Base-by-base conservation (phyloP, 805 yeast species). In the Saturnispora saitoi region DNA sequence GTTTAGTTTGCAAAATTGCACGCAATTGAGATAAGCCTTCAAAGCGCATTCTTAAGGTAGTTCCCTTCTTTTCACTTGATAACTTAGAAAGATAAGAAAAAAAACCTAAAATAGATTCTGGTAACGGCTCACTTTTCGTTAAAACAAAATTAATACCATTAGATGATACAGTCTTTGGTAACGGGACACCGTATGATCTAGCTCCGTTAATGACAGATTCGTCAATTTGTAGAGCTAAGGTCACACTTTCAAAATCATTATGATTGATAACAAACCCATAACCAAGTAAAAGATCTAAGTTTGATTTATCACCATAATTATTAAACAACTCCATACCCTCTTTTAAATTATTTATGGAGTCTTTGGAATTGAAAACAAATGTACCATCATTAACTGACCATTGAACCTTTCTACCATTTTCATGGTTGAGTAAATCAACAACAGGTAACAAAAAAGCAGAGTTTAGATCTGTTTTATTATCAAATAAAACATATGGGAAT, bases 391-490 rank as follows among this genome's bases (percentile, higher is more conserved):
- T 58, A 41, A 52, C 58, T 2, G 54, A 58, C 96, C 96, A 89
- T 36, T 32, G 71, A 64, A 3, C 88, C 86, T n/a, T 75, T 66
- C 0, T 79, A 69, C 62, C 69, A 32, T 79, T 78, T 48, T 75
- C 68, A 62, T 86, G 96, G 58, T 89, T 89, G 38, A 88, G 63
- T 15, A 86, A 64, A 59, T 88, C 96, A 17, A 86, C 76, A 9
- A 89, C 59, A 2, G 96, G 96, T n/a, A 82, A 62, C 37, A 89
- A 65, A 63, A 89, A 81, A 6, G 86, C 87, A 51, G 74, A 76
- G 36, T 66, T 64, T 1, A 45, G 41, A n/a, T 53, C 34, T 19
- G 62, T 54, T 8, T 63, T 62, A 12, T 58, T 50, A 17, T 69
- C 69, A n/a, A 79, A 54, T n/a, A 88, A 58, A 36, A 86, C 64